Evolutionary conservation across 108 stramenopile genomes (phyloP).

Genomic region (Parmales sp.): DNA sequence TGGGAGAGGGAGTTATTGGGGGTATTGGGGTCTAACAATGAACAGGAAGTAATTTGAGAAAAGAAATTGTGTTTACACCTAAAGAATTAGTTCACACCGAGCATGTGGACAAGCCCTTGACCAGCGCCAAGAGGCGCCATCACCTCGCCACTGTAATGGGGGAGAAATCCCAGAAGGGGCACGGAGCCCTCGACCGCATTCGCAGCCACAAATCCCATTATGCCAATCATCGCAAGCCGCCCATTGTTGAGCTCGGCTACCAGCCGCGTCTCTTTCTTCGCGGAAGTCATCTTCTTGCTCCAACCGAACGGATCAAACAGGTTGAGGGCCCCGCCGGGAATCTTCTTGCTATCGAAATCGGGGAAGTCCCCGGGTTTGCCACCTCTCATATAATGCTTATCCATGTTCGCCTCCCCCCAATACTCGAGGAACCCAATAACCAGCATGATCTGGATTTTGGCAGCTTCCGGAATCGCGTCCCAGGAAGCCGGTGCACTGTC

Average conservation of each 20-base stretch:
- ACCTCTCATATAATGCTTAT: conserved; percentile 47
- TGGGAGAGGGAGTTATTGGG: no score
- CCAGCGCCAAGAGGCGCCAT: conserved; percentile 30
- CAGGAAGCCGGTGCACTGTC: conserved; percentile 33
- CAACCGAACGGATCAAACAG: conserved; percentile 40
- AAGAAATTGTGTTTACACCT: no score
- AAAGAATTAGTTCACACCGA: no score
- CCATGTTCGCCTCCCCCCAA: conserved; percentile 31
- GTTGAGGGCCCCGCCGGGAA: conserved; percentile 39
- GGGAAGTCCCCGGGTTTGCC: conserved; percentile 45
- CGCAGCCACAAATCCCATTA: conserved; percentile 61
- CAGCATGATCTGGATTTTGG: conserved; percentile 38
- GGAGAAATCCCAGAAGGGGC: conserved; percentile 54
- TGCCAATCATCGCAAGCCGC: conserved; percentile 60
- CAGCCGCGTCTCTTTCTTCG: conserved; percentile 21
- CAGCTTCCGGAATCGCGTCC: conserved; percentile 47
- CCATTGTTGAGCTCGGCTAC: conserved; percentile 65
- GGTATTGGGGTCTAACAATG: no score
- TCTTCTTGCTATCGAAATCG: conserved; percentile 26
- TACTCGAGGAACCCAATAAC: conserved; percentile 40
- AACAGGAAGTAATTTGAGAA: no score
- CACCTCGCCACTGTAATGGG: conserved; percentile 34
- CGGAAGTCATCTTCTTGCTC: conserved; percentile 13
- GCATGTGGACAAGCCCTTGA: no score
- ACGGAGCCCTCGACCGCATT: conserved; percentile 62